Percentiles rank a stretch among this genome's conserved stretches.
These are phyloP conservation scores for Fusarium oligoseptatum DNA, from an alignment of 2,329 filamentous ascomycete species.

Conservation along the genomic window DNA sequence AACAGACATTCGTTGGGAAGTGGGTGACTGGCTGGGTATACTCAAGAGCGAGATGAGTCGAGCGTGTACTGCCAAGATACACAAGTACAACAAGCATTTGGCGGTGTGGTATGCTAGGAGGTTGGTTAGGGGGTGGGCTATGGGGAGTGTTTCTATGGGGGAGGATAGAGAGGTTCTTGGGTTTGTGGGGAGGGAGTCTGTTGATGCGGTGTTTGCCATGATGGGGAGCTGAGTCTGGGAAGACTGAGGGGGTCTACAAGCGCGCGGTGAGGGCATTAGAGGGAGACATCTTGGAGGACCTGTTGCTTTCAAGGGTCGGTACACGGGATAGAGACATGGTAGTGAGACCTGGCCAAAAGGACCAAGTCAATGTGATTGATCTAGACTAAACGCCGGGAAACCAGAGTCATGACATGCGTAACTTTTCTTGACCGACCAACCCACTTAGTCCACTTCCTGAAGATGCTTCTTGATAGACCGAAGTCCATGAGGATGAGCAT, in stretches of 20 bases:
- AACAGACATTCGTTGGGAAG: conserved; percentile 45
- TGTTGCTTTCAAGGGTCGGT: neutral
- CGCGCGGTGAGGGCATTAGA: neutral
- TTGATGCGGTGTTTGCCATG: conserved; percentile 37
- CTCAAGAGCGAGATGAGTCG: conserved; percentile 38
- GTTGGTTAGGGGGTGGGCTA: conserved; percentile 47
- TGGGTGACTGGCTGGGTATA: conserved; percentile 36
- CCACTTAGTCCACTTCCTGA: conserved; percentile 37
- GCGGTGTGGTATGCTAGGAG: conserved; percentile 49
- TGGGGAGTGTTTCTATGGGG: conserved; percentile 44
- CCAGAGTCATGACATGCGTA: neutral
- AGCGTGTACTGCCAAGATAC: conserved; percentile 44
- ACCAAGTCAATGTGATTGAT: neutral
- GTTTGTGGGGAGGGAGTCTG: conserved; percentile 42
- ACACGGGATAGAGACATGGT: neutral
- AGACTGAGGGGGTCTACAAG: neutral
- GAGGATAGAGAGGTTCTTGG: conserved; percentile 33
- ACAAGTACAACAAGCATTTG: conserved; percentile 50
- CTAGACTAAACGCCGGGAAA: conserved; percentile 1
- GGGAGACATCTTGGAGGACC: neutral
- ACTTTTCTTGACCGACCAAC: neutral
- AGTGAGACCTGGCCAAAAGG: neutral
- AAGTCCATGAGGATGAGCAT: conserved; percentile 16
- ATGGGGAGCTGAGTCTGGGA: conserved; percentile 26
- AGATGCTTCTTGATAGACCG: conserved; percentile 42